Base-by-base conservation (phyloP, 2,329 filamentous ascomycete genomes). In the Stachybotrys elegans region DNA sequence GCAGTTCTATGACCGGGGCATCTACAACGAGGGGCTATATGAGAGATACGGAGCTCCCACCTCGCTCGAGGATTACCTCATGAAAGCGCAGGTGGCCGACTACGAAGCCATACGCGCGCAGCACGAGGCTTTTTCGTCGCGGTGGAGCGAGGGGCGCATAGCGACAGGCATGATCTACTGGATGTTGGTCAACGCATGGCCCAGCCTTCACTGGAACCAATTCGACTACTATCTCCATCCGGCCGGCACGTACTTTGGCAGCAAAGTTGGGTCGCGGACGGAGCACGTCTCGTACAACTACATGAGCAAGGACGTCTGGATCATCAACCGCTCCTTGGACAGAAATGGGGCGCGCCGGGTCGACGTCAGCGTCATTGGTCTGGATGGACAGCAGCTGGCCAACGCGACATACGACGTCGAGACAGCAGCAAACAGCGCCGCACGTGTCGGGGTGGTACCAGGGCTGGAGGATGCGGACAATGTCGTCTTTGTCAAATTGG, bases 161-260 rank as follows among this genome's bases (percentile, higher is more conserved):
- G 78, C 79, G 0, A 83, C 79, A 0, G 81, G 81, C 0, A 40
- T 78, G 39, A 74, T 84, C 14, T 84, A 84, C 62, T 84, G 81
- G 81, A 84, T 84, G 80, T 58, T 84, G 43, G 83, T 82, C 50
- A 74, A 74, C 37, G 81, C 80, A 1, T 84, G 80, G 79, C 81
- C 81, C 0, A 76, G 71, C 43, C 61, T 84, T 22, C 81, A 84
- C 54, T 85, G 81, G 81, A 78, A 79, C 43, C 60, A 83, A 6
- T 82, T 83, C 54, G 81, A 84, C 51, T 79, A 79, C 56, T 83
- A 83, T 49, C 59, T 83, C 32, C 73, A 72, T 19, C 73, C 79
- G 0, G 74, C 70, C 0, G 81, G 78, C 0, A 69, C 75, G 0
- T 84, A 79, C 48, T 84, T 75, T 46, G 81, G 81, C 4, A 69